Evolutionary conservation across 2,329 filamentous ascomycete species (phyloP).

Genomic region (Thermochaetoides dissita): DNA sequence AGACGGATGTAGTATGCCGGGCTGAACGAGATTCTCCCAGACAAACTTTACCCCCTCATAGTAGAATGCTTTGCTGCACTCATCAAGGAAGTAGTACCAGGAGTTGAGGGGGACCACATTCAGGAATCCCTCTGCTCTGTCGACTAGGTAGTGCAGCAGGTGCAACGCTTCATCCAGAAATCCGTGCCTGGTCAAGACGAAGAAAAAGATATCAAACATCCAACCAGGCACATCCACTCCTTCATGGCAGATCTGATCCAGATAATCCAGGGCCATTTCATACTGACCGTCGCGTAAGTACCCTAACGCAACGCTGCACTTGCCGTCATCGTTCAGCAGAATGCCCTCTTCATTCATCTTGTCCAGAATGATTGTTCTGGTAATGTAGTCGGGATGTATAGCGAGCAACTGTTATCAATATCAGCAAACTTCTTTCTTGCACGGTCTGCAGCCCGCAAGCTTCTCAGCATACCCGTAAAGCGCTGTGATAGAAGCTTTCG

Average conservation of each 20-base stretch:
- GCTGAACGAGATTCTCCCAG: constrained; percentile 46
- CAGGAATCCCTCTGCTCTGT: constrained; percentile 23
- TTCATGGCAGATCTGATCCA: constrained; percentile 52
- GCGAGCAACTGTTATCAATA: constrained; percentile 43
- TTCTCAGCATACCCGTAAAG: constrained; percentile 42
- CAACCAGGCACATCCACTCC: constrained; percentile 47
- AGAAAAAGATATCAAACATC: constrained; percentile 67
- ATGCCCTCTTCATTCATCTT: constrained; percentile 67
- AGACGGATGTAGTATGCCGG: constrained; percentile 27
- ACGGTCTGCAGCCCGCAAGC: background rate
- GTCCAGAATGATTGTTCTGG: constrained; percentile 56
- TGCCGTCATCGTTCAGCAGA: constrained; percentile 43
- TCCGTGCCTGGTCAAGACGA: constrained; percentile 53
- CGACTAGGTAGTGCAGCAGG: constrained; percentile 46
- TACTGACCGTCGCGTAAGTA: constrained; percentile 69
- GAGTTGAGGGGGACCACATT: constrained; percentile 33
- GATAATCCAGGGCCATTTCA: constrained; percentile 60
- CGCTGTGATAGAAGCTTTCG: constrained; percentile 53
- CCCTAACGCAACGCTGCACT: constrained; percentile 56
- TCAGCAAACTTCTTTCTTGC: too few species aligned
- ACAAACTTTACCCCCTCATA: constrained; percentile 51
- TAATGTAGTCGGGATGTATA: constrained; percentile 72
- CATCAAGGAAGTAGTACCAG: constrained; percentile 62
- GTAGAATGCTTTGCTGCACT: constrained; percentile 51
- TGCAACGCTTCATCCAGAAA: constrained; percentile 67